phyloP scores from a whole-genome alignment of 192 early-diverging fungal genomes.

The Coemansia sp. region DNA sequence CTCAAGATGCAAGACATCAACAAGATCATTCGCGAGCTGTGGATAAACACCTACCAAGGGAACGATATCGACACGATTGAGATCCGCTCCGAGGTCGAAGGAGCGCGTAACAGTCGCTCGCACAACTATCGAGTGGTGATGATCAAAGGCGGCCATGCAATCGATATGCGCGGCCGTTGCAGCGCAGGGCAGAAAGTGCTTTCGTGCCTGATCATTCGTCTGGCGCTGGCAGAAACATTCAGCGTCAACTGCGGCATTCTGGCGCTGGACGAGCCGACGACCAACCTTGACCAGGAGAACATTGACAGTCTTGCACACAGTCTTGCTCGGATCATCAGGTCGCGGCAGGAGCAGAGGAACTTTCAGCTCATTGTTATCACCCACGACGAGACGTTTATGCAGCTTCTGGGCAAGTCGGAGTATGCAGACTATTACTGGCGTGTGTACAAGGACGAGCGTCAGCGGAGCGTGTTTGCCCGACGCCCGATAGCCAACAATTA shows the following conservation, averaged over 20 bases:
- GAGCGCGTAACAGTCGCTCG: conserved; percentile 63
- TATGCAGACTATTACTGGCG: conserved; percentile 87
- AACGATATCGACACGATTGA: conserved; percentile 96
- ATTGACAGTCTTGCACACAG: conserved; percentile 82
- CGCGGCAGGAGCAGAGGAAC: conserved; percentile 75
- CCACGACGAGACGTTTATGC: conserved; percentile 96
- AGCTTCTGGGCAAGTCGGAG: conserved; percentile 72
- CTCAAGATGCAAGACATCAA: conserved; percentile 98
- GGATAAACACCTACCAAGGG: conserved; percentile 95
- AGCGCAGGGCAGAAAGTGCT: conserved; percentile 97
- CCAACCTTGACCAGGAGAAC: conserved; percentile 90
- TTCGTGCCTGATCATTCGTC: conserved; percentile 91
- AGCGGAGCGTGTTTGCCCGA: conserved; percentile 44
- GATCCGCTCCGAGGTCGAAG: conserved; percentile 87
- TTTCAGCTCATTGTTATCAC: conserved; percentile 98
- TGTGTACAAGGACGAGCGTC: conserved; percentile 75
- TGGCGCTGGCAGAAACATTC: conserved; percentile 95
- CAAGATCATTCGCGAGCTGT: conserved; percentile 93
- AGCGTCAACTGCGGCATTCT: conserved; percentile 90
- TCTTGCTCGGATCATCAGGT: conserved; percentile 77
- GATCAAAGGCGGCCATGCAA: conserved; percentile 77
- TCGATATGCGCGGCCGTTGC: conserved; percentile 95
- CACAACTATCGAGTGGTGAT: conserved; percentile 96
- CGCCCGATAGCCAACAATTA: conserved; percentile 38
- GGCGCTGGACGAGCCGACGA: conserved; percentile 96